Percentiles rank a stretch among this genome's conserved stretches.
These are phyloP conservation scores for Ogataea chonburiensis DNA, from an alignment of 805 yeast species.

Conservation along the genomic window DNA sequence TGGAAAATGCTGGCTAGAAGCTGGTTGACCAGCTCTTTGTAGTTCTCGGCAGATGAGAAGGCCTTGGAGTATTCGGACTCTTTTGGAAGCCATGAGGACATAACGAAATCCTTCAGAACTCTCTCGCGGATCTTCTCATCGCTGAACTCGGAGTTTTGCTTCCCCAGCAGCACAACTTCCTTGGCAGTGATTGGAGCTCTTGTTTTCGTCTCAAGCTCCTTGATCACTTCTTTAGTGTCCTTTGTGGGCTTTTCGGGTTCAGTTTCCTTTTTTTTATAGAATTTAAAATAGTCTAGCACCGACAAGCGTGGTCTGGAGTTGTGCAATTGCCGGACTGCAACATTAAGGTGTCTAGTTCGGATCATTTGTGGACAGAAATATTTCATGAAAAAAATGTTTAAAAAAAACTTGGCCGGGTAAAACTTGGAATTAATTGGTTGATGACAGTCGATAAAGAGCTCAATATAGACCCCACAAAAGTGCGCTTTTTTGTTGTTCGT, in stretches of 20 bases:
- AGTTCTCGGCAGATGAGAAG: constrained; percentile 9
- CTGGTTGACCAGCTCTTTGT: constrained; percentile 16
- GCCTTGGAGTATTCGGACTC: constrained; percentile 19
- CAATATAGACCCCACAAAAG: constrained; percentile 18
- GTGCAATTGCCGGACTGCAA: constrained; percentile 15
- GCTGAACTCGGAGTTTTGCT: constrained; percentile 26
- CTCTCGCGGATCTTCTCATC: constrained; percentile 24
- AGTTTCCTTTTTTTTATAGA: constrained; percentile 25
- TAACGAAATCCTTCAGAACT: constrained; percentile 31
- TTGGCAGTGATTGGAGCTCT: constrained; percentile 13
- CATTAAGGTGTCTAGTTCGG: constrained; percentile 4
- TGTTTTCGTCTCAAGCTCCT: constrained; percentile 27
- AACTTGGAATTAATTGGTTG: constrained; percentile 1
- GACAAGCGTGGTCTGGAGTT: constrained; percentile 18
- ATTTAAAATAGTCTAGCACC: constrained; percentile 34
- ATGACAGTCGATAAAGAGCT: constrained; percentile 24
- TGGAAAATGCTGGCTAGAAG: constrained; percentile 19
- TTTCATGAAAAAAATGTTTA: constrained; percentile 2
- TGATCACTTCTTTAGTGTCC: constrained; percentile 31
- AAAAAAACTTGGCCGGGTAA: constrained; percentile 10
- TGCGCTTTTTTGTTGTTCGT: constrained; percentile 58
- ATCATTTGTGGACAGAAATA: neutral
- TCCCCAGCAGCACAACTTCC: constrained; percentile 32
- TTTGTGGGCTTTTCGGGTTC: constrained; percentile 20
- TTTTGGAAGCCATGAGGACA: constrained; percentile 34